Conservation (phyloP, 306 rosid genomes). For the Dalbergia cochinchinensis region DNA sequence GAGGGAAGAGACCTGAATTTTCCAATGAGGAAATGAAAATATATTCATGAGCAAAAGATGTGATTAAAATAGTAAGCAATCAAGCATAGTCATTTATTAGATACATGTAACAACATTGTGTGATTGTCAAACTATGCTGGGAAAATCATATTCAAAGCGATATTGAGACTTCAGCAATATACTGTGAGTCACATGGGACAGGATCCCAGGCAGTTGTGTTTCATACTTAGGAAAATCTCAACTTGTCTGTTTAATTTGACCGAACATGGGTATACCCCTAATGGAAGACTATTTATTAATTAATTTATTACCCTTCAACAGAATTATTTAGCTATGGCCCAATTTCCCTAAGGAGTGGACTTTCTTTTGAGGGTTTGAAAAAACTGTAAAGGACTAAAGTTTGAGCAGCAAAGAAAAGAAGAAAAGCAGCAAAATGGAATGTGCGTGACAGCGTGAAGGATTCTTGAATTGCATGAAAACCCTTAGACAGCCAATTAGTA, state of each 20-base stretch:
- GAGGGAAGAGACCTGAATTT: slow-evolving; percentile 76
- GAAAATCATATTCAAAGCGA: slow-evolving; percentile 26
- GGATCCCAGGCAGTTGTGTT: slow-evolving; percentile 54
- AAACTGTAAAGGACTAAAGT: slow-evolving; percentile 18
- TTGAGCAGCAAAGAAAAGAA: background rate
- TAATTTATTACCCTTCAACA: background rate
- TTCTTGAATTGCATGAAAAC: slow-evolving; percentile 44
- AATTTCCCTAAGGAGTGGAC: background rate
- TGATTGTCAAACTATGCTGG: slow-evolving; percentile 8
- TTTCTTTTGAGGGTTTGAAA: slow-evolving; percentile 8
- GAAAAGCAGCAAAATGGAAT: slow-evolving; percentile 1
- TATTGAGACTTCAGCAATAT: slow-evolving; percentile 6
- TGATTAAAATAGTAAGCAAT: background rate
- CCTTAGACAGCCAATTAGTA: slow-evolving; percentile 18
- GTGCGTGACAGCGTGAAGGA: slow-evolving; percentile 8
- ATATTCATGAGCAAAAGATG: background rate
- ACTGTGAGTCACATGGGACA: slow-evolving; percentile 56
- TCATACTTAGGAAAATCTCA: slow-evolving; percentile 43
- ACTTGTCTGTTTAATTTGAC: slow-evolving; percentile 50
- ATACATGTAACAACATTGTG: background rate
- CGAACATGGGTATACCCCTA: slow-evolving; percentile 35
- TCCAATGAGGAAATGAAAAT: slow-evolving; percentile 10
- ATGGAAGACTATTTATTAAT: background rate
- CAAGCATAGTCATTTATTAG: background rate
- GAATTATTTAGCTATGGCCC: background rate